These are phyloP conservation scores for Colletotrichum sp. DNA, from an alignment of 2,329 filamentous ascomycete species.

Conservation along the genomic window DNA sequence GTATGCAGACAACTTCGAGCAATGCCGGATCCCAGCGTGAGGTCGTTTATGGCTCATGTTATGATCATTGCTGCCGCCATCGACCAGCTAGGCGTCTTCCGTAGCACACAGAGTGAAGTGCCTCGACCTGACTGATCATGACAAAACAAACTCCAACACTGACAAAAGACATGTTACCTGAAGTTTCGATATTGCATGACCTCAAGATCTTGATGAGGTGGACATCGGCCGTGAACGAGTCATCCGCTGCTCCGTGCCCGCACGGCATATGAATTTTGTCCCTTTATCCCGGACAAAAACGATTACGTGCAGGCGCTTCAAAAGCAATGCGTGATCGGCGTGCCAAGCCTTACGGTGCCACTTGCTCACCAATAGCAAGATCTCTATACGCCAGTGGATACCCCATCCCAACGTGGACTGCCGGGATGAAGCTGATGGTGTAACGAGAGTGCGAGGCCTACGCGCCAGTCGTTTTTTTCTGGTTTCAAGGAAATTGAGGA, in stretches of 20 bases:
- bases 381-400: neutral
- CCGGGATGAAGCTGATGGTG: neutral
- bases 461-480: neutral
- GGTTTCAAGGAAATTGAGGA: neutral
- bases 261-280: neutral
- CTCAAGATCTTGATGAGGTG: neutral
- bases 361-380: slow-evolving; percentile 3
- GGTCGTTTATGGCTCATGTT: no score
- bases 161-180: neutral
- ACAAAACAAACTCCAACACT: neutral
- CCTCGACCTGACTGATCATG: neutral
- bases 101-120: neutral
- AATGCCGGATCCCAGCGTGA: no score
- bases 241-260: neutral
- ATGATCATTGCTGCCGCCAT: no score
- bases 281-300: neutral
- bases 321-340: neutral
- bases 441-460: neutral
- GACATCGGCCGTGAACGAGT: neutral
- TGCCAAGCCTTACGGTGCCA: neutral
- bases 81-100: no score
- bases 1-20: no score
- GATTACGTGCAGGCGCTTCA: neutral
- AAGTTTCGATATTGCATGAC: neutral
- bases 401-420: neutral